These are phyloP conservation scores for Podospora sp. DNA, from an alignment of 495 filamentous ascomycete species.

Conservation along the genomic window DNA sequence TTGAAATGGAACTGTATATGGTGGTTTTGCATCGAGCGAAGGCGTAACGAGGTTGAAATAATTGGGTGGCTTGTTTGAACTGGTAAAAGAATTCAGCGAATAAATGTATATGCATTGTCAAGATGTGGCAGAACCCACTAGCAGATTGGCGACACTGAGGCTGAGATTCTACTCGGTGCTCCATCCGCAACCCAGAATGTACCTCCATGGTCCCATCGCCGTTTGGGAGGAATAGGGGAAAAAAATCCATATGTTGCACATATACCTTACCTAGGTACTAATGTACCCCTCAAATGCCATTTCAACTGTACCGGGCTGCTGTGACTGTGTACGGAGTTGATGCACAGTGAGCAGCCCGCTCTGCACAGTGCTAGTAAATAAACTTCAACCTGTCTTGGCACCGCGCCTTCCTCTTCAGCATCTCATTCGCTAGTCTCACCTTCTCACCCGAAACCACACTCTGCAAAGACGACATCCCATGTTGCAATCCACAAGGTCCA, in stretches of 20 bases:
- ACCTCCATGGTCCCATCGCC: too few species aligned
- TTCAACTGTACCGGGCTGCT: too few species aligned
- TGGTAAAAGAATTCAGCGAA: not conserved
- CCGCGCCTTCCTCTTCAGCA: not conserved
- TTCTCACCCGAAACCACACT: not conserved
- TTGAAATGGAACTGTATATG: slow-evolving; percentile 40
- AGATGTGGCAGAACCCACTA: too few species aligned
- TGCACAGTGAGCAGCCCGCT: not conserved
- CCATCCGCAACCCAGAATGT: too few species aligned
- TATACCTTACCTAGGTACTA: too few species aligned
- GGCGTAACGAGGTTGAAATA: slow-evolving; percentile 9
- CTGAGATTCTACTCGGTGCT: too few species aligned
- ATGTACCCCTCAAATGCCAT: too few species aligned
- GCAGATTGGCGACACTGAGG: too few species aligned
- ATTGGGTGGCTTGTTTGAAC: not conserved
- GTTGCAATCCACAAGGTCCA: not conserved
- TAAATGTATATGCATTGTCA: too few species aligned
- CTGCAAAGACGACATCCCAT: not conserved
- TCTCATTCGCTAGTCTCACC: not conserved
- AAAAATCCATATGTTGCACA: too few species aligned
- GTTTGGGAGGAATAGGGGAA: too few species aligned
- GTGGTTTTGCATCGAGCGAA: slow-evolving; percentile 12
- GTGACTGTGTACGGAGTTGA: too few species aligned
- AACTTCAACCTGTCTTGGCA: not conserved
- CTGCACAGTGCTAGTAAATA: not conserved